Evolutionary conservation across 805 yeast genomes (phyloP).

Genomic region (Schizosaccharomyces japonicus): DNA sequence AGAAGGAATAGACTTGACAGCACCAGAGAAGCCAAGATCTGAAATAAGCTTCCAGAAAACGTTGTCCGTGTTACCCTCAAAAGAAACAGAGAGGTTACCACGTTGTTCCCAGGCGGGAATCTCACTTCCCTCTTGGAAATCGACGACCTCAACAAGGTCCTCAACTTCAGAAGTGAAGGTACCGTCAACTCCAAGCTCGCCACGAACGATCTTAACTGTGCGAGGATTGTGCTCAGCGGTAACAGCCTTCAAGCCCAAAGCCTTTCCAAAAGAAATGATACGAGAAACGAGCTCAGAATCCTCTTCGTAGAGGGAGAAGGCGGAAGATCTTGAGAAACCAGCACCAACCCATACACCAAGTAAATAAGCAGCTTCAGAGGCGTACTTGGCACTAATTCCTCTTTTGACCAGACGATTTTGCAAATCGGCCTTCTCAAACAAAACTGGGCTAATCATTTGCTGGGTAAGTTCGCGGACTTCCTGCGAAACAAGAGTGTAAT

Average conservation of each 20-base stretch:
- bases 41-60: too few relatives aligned
- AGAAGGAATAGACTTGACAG: constrained; percentile 17
- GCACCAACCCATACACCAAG: neutral
- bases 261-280: neutral
- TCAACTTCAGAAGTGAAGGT: neutral
- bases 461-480: constrained; percentile 16
- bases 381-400: neutral
- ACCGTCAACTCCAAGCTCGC: too few relatives aligned
- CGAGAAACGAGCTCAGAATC: neutral
- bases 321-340: neutral
- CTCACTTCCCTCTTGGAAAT: too few relatives aligned
- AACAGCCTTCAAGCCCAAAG: neutral
- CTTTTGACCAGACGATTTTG: constrained; percentile 14
- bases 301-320: neutral
- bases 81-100: too few relatives aligned
- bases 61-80: too few relatives aligned
- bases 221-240: neutral
- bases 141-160: too few relatives aligned
- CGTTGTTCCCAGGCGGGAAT: neutral
- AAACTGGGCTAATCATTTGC: constrained; percentile 19
- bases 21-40: too few relatives aligned
- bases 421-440: constrained; percentile 17
- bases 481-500: constrained; percentile 15
- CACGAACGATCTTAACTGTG: neutral
- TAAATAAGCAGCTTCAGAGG: neutral